These are phyloP conservation scores for Hysterangium stoloniferum DNA, from an alignment of 768 basidiomycete genomes.

Conservation along the genomic window DNA sequence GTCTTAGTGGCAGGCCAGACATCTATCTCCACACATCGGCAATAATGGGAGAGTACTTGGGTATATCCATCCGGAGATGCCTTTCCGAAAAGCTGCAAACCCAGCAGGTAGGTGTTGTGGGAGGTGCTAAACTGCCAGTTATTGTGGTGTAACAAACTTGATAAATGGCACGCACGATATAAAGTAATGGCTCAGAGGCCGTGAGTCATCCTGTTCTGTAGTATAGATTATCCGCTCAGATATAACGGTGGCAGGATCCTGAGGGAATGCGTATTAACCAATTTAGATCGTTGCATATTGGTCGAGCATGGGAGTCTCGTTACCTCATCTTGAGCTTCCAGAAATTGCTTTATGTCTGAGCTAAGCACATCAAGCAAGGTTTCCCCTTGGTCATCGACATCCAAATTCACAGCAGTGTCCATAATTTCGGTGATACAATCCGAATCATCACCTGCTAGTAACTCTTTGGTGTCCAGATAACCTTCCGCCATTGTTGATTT, in stretches of 20 bases:
- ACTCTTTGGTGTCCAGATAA: too few relatives aligned
- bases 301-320: neutral
- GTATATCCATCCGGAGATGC: conserved; percentile 47
- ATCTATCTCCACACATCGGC: conserved; percentile 60
- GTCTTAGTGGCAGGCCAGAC: conserved; percentile 48
- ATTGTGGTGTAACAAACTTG: neutral
- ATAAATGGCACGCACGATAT: conserved; percentile 29
- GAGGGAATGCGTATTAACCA: neutral
- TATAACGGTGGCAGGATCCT: conserved; percentile 31
- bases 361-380: too few relatives aligned
- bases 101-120: conserved; percentile 59
- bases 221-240: conserved; percentile 28
- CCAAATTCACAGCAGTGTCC: too few relatives aligned
- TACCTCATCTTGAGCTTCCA: conserved; percentile 28
- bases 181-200: conserved; percentile 48
- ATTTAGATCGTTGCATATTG: neutral
- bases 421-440: too few relatives aligned
- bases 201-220: conserved; percentile 30
- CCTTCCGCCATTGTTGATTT: too few relatives aligned
- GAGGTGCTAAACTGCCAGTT: conserved; percentile 35
- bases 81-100: conserved; percentile 47
- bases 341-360: conserved; percentile 28
- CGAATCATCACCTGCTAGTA: too few relatives aligned
- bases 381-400: too few relatives aligned
- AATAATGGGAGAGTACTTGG: conserved; percentile 42